Percentiles rank a stretch among this genome's conserved stretches.
Conservation (phyloP, 257 asterid genomes). For the Anisodus acutangulus region DNA sequence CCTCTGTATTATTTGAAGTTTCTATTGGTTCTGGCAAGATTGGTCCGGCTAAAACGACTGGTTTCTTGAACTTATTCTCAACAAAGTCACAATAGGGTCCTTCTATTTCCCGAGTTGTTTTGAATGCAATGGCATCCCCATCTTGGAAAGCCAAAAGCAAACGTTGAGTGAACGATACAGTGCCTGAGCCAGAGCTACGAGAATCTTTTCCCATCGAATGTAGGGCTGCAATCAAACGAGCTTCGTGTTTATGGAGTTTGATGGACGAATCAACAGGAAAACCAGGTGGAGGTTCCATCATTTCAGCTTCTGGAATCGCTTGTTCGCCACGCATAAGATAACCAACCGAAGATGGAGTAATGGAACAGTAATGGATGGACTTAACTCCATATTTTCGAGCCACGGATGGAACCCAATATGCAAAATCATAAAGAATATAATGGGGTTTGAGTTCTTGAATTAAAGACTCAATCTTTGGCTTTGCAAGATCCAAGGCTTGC, state of each 20-base stretch:
- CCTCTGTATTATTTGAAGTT: constrained; percentile 33
- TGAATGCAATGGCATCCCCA: constrained; percentile 48
- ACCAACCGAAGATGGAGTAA: constrained; percentile 44
- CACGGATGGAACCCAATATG: constrained; percentile 36
- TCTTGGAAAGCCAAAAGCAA: constrained; percentile 34
- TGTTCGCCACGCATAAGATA: constrained; percentile 41
- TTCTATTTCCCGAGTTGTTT: constrained; percentile 52
- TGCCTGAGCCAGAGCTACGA: neutral
- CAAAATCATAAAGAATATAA: constrained; percentile 35
- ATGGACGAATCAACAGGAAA: constrained; percentile 39
- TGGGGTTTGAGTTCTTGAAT: constrained; percentile 30
- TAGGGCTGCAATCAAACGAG: constrained; percentile 37
- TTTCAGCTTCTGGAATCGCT: constrained; percentile 21
- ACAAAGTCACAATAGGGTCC: constrained; percentile 42
- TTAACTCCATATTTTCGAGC: constrained; percentile 39
- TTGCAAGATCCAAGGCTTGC: constrained; percentile 53
- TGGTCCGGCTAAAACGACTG: constrained; percentile 52
- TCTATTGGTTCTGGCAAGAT: constrained; percentile 42
- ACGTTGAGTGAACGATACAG: constrained; percentile 9
- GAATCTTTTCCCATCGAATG: neutral
- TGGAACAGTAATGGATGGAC: constrained; percentile 44
- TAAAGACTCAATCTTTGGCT: constrained; percentile 25
- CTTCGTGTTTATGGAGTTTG: constrained; percentile 48
- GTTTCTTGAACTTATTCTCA: constrained; percentile 45
- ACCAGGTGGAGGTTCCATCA: constrained; percentile 48